Evolutionary conservation across 257 asterid genomes (phyloP).

Genomic region (Osmanthus fragrans): DNA sequence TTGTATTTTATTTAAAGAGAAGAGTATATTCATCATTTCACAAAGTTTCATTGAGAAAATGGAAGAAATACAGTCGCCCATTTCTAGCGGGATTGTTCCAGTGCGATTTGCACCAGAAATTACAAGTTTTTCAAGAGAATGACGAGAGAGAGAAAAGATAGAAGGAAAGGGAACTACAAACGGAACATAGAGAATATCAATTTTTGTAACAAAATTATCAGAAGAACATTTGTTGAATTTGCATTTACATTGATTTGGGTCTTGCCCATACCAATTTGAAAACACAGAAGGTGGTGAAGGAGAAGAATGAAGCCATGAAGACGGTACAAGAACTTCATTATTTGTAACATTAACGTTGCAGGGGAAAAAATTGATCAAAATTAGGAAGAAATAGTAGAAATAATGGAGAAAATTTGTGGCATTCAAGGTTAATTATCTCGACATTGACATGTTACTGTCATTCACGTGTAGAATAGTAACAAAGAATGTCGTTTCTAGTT

Average conservation of each 20-base stretch:
- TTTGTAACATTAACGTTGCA: constrained; percentile 19
- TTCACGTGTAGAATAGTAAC: no score
- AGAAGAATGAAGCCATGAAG: constrained; percentile 59
- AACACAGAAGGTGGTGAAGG: constrained; percentile 45
- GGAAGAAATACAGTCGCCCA: constrained; percentile 46
- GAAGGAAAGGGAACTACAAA: constrained; percentile 57
- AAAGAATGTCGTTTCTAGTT: no score
- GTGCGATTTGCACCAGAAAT: constrained; percentile 67
- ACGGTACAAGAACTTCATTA: constrained; percentile 48
- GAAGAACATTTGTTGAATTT: constrained; percentile 48
- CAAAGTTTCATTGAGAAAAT: no score
- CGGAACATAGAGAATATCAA: constrained; percentile 43
- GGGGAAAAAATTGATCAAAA: constrained; percentile 31
- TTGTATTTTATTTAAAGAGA: no score
- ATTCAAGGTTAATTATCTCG: constrained; percentile 49
- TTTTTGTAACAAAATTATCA: constrained; percentile 39
- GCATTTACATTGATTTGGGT: constrained; percentile 65
- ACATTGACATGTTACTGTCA: no score
- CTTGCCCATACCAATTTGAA: constrained; percentile 51
- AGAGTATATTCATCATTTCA: no score
- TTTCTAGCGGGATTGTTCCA: constrained; percentile 55
- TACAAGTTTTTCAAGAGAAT: constrained; percentile 42
- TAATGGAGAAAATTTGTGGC: constrained; percentile 28
- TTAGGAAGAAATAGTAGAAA: constrained; percentile 25
- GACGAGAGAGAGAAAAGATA: constrained; percentile 48